Evolutionary conservation across 2,329 filamentous ascomycete genomes (phyloP), one percentile per base, ranked within the genome.

Genomic region (Septoria linicola): DNA sequence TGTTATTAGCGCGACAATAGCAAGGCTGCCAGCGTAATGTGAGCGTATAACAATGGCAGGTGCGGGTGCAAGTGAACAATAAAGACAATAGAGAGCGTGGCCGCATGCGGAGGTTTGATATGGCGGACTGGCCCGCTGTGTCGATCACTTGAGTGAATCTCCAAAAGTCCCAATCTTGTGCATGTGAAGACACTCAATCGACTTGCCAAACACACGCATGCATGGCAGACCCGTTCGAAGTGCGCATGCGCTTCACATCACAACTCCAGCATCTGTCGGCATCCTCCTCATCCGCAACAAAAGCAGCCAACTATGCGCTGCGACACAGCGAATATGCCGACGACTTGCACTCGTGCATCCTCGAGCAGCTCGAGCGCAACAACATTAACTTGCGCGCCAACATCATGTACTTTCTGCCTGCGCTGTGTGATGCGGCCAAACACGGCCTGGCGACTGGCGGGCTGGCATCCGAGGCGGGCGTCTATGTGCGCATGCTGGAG

Each of bases 371-470:
- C 23, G 92, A 97, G 71, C 81, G 83, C 64, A 95, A 89, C 61
- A 92, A 88, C 60, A 95, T 99, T 87, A 99, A 99, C 72, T 95
- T 86, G 44, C 81, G 92, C 54, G 95, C 93, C 53, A 99, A 99
- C 69, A 97, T 99, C 70, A 95, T 99, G 87, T 99, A 95, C 73
- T 99, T 99, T 72, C 87, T 99, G 66, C 92, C 97, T 66, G 87
- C 92, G 62, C 88, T 99, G 61, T 88, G 95, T 67, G 92, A 97
- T 67, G 79, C 89, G 72, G 88, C 89, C 17, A 80, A 82, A 57
- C 87, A 84, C 59, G 41, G 41, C 88, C 89, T 59, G 81, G 83
- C 57, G 84, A 93, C 62, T 73, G 45, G 51, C 14, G 46, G 51
- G 2, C 19, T 42, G 2, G 42, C 39, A 6, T 40, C 37, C 8